phyloP scores from a whole-genome alignment of 768 basidiomycete genomes.

The Pulveroboletus sp. region DNA sequence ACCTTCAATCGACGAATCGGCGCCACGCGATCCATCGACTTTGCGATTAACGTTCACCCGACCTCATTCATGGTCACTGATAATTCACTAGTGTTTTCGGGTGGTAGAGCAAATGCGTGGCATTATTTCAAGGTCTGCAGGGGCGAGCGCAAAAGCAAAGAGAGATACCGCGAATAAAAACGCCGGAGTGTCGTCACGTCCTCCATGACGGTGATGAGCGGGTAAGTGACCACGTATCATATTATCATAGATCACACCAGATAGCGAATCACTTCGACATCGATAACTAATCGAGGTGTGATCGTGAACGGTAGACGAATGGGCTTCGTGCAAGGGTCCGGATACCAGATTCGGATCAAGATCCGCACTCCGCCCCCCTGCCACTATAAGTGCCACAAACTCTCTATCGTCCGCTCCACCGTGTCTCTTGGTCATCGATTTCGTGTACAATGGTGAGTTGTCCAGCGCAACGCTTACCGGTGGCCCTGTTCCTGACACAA shows the following conservation, averaged over 20 bases:
- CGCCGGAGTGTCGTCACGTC: slow-evolving; percentile 2
- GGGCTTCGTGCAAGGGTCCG: neutral
- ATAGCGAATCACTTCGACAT: slow-evolving; percentile 24
- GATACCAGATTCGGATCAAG: slow-evolving; percentile 60
- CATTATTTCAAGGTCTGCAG: neutral
- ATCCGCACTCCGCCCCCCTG: slow-evolving; percentile 61
- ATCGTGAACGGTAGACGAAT: slow-evolving; percentile 13
- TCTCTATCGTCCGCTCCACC: slow-evolving; percentile 24
- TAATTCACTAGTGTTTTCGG: no score
- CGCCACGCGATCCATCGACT: neutral
- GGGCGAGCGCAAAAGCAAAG: neutral
- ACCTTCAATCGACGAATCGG: slow-evolving; percentile 23
- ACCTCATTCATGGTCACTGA: no score
- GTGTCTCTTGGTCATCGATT: slow-evolving; percentile 27
- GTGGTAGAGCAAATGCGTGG: neutral
- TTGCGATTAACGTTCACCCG: neutral
- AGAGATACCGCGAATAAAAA: neutral
- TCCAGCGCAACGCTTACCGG: neutral
- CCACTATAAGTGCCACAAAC: slow-evolving; percentile 38
- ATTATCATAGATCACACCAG: slow-evolving; percentile 10
- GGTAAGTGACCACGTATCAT: slow-evolving; percentile 12
- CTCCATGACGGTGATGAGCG: slow-evolving; percentile 5
- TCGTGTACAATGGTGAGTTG: slow-evolving; percentile 31
- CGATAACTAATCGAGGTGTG: slow-evolving; percentile 26
- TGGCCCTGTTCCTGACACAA: neutral